Evolutionary conservation across 2,329 filamentous ascomycete species (phyloP), one percentile per base, ranked within the genome.

Genomic region (Fusarium pseudonygamai): DNA sequence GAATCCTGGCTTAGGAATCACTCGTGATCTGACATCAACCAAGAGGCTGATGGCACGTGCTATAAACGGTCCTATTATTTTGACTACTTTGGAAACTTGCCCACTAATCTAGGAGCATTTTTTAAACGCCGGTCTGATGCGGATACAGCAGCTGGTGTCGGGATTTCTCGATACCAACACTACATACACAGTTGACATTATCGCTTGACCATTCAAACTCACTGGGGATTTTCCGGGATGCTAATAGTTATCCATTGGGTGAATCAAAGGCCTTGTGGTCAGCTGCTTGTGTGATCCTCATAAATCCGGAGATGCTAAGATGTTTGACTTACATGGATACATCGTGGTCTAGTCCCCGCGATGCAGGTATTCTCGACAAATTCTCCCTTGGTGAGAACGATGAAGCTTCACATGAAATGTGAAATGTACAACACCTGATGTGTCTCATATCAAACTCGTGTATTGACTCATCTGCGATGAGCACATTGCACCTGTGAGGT

Each of bases 51-150:
- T 59, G 52, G 52, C 60, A 60, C 60, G 59, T 70, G 66, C 46
- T 53, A 30, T 37, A 53, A 69, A 70, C 60, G 67, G 66, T 49
- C 67, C 67, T 69, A 60, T 65, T 69, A 11, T 34, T 46, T n/a
- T 39, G 49, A 40, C 28, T 28, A 26, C 32, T 20, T 22, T 20
- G 15, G 46, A 37, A 20, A 32, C 40, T 37, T 40, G 60, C 56
- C 28, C 40, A 57, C 20, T 30, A 24, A 37, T 28, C 24, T 32
- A 47, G 26, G 43, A 16, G 40, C 24, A 18, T 42, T 60, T 63
- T 64, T 28, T 50, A 22, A 46, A 45, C 40, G 30, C 66, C 60
- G 59, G 52, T 11, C 53, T 43, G 20, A 39, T 45, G 39, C 61
- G 70, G 61, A 64, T 58, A 11, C 50, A 53, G 36, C 18, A 34